phyloP scores from a whole-genome alignment of 306 rosid species.

The Bauhinia variegata region DNA sequence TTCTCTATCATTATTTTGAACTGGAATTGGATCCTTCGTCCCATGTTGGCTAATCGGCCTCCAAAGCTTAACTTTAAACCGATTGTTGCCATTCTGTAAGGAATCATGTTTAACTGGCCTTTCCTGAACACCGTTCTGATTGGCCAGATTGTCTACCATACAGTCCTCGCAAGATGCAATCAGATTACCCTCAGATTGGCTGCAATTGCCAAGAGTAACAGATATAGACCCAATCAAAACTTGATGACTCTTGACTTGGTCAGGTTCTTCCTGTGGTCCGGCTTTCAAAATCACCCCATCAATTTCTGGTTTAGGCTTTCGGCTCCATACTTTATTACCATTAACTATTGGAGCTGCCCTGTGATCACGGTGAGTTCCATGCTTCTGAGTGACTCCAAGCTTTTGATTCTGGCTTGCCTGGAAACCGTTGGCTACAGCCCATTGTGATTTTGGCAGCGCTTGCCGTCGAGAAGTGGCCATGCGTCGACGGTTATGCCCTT shows the following conservation, averaged over 20 bases:
- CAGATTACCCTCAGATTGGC: slow-evolving; percentile 43
- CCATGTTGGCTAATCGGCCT: slow-evolving; percentile 61
- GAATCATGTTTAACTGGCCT: slow-evolving; percentile 54
- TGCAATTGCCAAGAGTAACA: slow-evolving; percentile 57
- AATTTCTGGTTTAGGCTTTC: slow-evolving; percentile 58
- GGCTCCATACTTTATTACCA: slow-evolving; percentile 64
- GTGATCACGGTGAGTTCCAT: slow-evolving; percentile 49
- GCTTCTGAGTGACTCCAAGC: slow-evolving; percentile 45
- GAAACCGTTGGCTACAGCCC: slow-evolving; percentile 38
- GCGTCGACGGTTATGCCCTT: slow-evolving; percentile 38
- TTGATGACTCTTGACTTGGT: slow-evolving; percentile 53
- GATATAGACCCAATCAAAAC: slow-evolving; percentile 84
- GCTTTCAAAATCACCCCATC: slow-evolving; percentile 47
- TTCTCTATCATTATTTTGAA: slow-evolving; percentile 47
- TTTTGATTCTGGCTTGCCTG: slow-evolving; percentile 50
- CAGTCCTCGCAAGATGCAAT: slow-evolving; percentile 45
- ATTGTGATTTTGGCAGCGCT: slow-evolving; percentile 51
- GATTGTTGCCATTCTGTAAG: slow-evolving; percentile 41
- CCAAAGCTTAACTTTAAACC: slow-evolving; percentile 53
- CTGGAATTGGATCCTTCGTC: slow-evolving; percentile 42
- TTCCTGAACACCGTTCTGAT: slow-evolving; percentile 45
- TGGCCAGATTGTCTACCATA: slow-evolving; percentile 45
- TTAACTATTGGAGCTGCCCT: slow-evolving; percentile 41
- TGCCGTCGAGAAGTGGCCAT: slow-evolving; percentile 44
- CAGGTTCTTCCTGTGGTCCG: slow-evolving; percentile 46